phyloP scores from a whole-genome alignment of 2,329 filamentous ascomycete genomes.

The Microcera coccophila region DNA sequence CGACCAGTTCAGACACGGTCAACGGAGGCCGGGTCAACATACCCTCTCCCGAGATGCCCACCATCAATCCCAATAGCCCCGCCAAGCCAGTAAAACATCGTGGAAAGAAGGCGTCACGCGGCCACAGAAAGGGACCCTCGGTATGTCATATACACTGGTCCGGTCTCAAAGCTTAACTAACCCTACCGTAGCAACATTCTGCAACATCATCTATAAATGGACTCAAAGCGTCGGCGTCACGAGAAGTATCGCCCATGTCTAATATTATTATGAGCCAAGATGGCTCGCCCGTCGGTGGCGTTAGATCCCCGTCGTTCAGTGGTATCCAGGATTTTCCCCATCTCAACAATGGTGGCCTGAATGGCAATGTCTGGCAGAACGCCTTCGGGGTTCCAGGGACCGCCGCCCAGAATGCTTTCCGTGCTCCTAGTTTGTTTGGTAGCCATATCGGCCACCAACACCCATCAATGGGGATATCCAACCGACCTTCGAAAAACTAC shows the following conservation, averaged over 20 bases:
- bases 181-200: constrained; percentile 41
- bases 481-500: too few relatives aligned
- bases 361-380: constrained; percentile 23
- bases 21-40: constrained; percentile 30
- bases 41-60: constrained; percentile 42
- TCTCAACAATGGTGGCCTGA: constrained; percentile 38
- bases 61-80: constrained; percentile 34
- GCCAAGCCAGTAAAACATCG: constrained; percentile 23
- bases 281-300: constrained; percentile 49
- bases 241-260: constrained; percentile 54
- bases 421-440: too few relatives aligned
- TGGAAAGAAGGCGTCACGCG: constrained; percentile 28
- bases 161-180: too few relatives aligned
- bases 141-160: constrained; percentile 32
- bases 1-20: constrained; percentile 50
- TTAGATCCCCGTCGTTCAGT: too few relatives aligned
- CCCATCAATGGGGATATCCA: too few relatives aligned
- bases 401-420: too few relatives aligned
- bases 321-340: constrained; percentile 44
- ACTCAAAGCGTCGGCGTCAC: constrained; percentile 43
- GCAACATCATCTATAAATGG: constrained; percentile 49
- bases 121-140: constrained; percentile 33
- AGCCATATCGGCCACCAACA: too few relatives aligned
- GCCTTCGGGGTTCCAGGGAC: too few relatives aligned
- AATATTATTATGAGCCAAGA: constrained; percentile 49